Percentiles rank a stretch among this genome's conserved stretches.
These are phyloP conservation scores for Colletotrichum chrysophilum DNA, from an alignment of 2,329 filamentous ascomycete genomes.

Conservation along the genomic window DNA sequence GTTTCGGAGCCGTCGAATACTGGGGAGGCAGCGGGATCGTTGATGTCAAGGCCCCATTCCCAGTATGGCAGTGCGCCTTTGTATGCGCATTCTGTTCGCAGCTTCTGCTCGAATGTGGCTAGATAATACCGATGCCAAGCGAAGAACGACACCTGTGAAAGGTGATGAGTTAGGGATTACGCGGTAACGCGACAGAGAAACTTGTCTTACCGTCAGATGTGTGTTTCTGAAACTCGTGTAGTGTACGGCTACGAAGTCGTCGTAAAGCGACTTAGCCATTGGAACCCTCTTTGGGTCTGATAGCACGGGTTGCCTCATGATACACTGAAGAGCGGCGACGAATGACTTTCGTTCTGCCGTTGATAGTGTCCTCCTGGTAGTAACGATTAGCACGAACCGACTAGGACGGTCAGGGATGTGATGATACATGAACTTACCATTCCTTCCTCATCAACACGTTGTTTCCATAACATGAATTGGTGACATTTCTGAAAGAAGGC, in stretches of 20 bases:
- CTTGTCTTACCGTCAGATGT: conserved; percentile 7
- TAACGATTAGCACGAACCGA: too few relatives aligned
- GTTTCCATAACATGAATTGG: neutral
- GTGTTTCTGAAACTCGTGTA: conserved; percentile 6
- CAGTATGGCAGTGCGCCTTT: conserved; percentile 24
- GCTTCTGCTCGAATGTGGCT: conserved; percentile 10
- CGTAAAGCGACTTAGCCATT: conserved; percentile 24
- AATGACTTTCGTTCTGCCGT: conserved; percentile 25
- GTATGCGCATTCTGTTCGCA: conserved; percentile 21
- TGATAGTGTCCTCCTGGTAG: conserved; percentile 24
- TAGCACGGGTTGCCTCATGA: conserved; percentile 26
- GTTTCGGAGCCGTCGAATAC: conserved; percentile 46
- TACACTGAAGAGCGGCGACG: conserved; percentile 31
- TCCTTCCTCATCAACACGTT: neutral
- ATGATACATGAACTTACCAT: neutral
- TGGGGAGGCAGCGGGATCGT: conserved; percentile 33
- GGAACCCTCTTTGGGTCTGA: conserved; percentile 9
- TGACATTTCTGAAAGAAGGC: neutral
- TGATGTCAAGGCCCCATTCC: conserved; percentile 25
- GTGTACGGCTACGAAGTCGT: conserved; percentile 27
- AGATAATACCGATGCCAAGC: conserved; percentile 24
- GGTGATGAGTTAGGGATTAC: too few relatives aligned
- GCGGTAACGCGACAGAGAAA: too few relatives aligned
- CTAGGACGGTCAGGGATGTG: too few relatives aligned
- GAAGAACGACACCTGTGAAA: conserved; percentile 17